Percentiles rank a stretch among this genome's conserved stretches.
Evolutionary conservation across 768 basidiomycete species (phyloP).

Genomic region (Amanita jacksonii): DNA sequence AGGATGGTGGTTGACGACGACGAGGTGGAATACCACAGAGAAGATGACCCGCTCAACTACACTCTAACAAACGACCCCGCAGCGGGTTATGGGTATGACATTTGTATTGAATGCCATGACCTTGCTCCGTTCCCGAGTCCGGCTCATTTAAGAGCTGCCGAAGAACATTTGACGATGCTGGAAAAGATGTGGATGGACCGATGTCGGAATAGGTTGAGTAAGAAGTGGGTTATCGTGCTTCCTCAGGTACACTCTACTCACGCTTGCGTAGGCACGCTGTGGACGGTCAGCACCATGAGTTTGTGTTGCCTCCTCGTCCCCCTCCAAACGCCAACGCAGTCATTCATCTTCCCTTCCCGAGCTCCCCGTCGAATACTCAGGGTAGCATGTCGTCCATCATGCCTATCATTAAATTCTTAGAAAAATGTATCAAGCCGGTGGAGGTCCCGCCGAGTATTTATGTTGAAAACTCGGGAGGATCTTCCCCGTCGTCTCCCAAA

Average conservation of each 20-base stretch:
- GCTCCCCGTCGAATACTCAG: slow-evolving; percentile 46
- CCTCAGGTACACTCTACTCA: too few species aligned
- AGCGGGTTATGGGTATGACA: slow-evolving; percentile 63
- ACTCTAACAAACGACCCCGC: slow-evolving; percentile 30
- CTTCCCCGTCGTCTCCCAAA: background rate
- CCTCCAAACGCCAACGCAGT: slow-evolving; percentile 65
- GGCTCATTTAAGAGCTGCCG: slow-evolving; percentile 59
- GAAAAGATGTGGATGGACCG: slow-evolving; percentile 58
- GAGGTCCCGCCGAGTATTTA: slow-evolving; percentile 13
- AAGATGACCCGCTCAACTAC: slow-evolving; percentile 34
- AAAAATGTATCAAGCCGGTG: slow-evolving; percentile 49
- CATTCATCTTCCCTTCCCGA: slow-evolving; percentile 69
- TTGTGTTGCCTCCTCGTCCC: slow-evolving; percentile 44
- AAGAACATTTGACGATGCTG: slow-evolving; percentile 61
- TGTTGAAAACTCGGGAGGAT: slow-evolving; percentile 8
- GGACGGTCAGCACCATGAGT: slow-evolving; percentile 12
- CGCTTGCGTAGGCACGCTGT: background rate
- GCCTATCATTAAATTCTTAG: slow-evolving; percentile 59
- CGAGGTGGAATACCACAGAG: background rate
- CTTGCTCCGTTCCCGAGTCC: slow-evolving; percentile 63
- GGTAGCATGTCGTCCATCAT: slow-evolving; percentile 48
- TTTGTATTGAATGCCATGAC: slow-evolving; percentile 87
- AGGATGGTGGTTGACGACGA: background rate
- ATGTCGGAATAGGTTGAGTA: slow-evolving; percentile 18
- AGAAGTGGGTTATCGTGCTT: slow-evolving; percentile 13